phyloP scores from a whole-genome alignment of 2,329 filamentous ascomycete species.

The Phialocephala subalpina region DNA sequence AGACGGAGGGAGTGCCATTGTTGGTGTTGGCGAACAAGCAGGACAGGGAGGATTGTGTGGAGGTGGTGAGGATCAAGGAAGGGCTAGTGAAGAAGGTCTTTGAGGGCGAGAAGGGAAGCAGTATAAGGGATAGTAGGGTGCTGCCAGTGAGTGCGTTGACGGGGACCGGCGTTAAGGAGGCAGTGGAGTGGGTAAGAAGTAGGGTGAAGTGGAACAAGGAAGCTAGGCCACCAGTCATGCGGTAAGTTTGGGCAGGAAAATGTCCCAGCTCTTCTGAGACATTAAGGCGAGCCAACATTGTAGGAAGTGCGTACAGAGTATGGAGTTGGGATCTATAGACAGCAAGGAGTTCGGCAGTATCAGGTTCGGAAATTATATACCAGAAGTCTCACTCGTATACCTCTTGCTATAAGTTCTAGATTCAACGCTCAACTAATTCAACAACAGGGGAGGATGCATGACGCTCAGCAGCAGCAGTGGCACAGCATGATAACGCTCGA shows the following conservation, averaged over 20 bases:
- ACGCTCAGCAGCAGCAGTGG: too few species aligned
- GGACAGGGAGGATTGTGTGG: conserved; percentile 95
- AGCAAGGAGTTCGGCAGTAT: conserved; percentile 35
- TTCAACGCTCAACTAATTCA: too few species aligned
- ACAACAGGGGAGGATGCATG: too few species aligned
- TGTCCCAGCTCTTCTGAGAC: too few species aligned
- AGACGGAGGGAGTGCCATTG: conserved; percentile 90
- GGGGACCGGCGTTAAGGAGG: conserved; percentile 86
- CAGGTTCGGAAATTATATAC: conserved; percentile 16
- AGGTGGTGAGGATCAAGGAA: conserved; percentile 97
- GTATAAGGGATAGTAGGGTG: conserved; percentile 89
- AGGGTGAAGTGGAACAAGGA: conserved; percentile 98
- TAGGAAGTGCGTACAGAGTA: background rate
- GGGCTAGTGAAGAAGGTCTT: conserved; percentile 94
- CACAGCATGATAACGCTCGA: too few species aligned
- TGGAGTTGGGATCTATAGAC: conserved; percentile 23
- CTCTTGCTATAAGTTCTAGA: too few species aligned
- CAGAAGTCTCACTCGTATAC: background rate
- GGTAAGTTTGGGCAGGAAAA: conserved; percentile 54
- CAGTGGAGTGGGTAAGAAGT: conserved; percentile 95
- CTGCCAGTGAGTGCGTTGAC: conserved; percentile 92
- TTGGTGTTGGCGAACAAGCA: conserved; percentile 97
- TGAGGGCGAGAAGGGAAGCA: conserved; percentile 88
- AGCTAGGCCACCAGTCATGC: conserved; percentile 88
- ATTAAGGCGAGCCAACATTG: too few species aligned